phyloP scores from a whole-genome alignment of 768 basidiomycete genomes.

The Boletus edulis region DNA sequence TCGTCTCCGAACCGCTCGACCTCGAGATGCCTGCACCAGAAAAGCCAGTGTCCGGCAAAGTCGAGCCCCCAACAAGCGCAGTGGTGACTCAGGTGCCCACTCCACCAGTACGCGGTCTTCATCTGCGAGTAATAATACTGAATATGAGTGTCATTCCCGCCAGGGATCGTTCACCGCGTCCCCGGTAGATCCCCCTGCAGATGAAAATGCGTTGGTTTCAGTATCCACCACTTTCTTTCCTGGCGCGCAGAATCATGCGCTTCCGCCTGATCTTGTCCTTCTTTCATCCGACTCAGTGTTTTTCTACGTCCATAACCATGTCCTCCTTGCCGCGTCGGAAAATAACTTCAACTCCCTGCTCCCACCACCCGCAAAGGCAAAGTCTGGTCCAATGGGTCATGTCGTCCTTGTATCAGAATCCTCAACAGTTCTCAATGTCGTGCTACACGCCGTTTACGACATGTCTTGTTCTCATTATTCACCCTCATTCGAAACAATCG shows the following conservation, averaged over 20 bases:
- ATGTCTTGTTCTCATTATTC: conserved; percentile 74
- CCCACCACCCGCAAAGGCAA: conserved; percentile 38
- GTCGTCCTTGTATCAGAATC: conserved; percentile 61
- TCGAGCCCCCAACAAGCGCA: conserved; percentile 13
- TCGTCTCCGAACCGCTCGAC: conserved; percentile 47
- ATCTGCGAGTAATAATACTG: not conserved
- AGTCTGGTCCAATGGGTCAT: conserved; percentile 44
- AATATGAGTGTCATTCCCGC: conserved; percentile 1
- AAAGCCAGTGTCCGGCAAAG: conserved; percentile 32
- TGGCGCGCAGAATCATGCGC: conserved; percentile 53
- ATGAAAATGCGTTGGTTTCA: conserved; percentile 58
- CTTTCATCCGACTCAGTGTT: conserved; percentile 76
- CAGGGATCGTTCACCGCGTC: conserved; percentile 36
- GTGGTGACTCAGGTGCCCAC: conserved; percentile 52
- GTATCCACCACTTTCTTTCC: conserved; percentile 84
- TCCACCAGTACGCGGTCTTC: conserved; percentile 50
- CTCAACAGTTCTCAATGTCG: conserved; percentile 63
- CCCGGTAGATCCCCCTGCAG: conserved; percentile 27
- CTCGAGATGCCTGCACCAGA: conserved; percentile 34
- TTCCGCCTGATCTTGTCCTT: conserved; percentile 62
- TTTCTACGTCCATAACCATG: conserved; percentile 72
- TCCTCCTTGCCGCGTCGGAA: conserved; percentile 56
- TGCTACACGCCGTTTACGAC: conserved; percentile 72
- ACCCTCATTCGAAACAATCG: conserved; percentile 59
- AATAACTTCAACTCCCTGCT: conserved; percentile 65